A percentile compares a stretch with the other conserved stretches of the same genome.
Conservation (phyloP, 371 early-diverging fungal species). For the Cokeromyces recurvatus region DNA sequence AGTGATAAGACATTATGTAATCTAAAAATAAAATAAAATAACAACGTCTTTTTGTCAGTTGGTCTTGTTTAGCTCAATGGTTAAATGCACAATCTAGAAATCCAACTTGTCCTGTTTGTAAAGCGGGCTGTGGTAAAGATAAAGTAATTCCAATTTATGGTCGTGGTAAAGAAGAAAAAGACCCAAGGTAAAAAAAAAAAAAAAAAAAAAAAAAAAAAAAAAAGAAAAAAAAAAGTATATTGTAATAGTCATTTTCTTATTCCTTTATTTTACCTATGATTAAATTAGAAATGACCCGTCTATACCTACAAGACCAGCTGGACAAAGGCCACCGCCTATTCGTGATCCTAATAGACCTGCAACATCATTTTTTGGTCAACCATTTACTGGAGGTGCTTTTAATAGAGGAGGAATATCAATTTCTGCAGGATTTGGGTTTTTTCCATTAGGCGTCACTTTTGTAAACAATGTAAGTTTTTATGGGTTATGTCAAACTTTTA, state of each 20-base stretch:
- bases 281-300: constrained; percentile 29
- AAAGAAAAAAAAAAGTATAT: background rate
- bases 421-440: constrained; percentile 49
- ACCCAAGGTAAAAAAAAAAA: constrained; percentile 53
- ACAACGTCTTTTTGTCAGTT: constrained; percentile 21
- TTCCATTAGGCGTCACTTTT: constrained; percentile 65
- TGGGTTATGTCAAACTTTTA: too few species aligned
- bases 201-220: background rate
- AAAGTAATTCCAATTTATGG: constrained; percentile 81
- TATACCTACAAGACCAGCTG: constrained; percentile 65
- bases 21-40: background rate
- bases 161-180: constrained; percentile 67
- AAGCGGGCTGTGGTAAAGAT: constrained; percentile 72
- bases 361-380: constrained; percentile 42
- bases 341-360: constrained; percentile 46
- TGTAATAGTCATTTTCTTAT: too few species aligned
- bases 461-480: too few species aligned
- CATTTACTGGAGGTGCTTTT: constrained; percentile 45
- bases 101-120: constrained; percentile 74
- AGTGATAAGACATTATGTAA: background rate
- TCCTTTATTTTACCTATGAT: background rate
- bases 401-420: constrained; percentile 46
- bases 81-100: constrained; percentile 58
- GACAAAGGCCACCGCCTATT: constrained; percentile 63
- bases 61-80: constrained; percentile 76